phyloP scores from a whole-genome alignment of 495 filamentous ascomycete genomes.

The Bryoglossum gracile region DNA sequence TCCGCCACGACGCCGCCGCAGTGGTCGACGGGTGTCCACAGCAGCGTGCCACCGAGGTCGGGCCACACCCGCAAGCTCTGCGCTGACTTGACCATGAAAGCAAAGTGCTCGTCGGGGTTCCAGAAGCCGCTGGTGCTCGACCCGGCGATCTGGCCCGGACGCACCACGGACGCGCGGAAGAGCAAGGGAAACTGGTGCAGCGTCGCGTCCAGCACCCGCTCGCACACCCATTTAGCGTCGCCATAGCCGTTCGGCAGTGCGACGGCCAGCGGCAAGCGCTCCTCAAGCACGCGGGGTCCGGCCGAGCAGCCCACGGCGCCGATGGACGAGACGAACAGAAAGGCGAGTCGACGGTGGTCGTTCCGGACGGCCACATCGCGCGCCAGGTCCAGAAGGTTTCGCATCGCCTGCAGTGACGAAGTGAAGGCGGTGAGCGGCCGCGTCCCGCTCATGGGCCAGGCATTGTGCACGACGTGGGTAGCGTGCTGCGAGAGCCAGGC shows the following conservation, averaged over 20 bases:
- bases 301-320: constrained; percentile 36
- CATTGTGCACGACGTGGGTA: constrained; percentile 52
- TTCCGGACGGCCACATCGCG: constrained; percentile 24
- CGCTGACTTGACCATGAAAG: constrained; percentile 44
- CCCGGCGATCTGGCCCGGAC: constrained; percentile 45
- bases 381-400: constrained; percentile 41
- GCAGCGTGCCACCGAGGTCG: constrained; percentile 33
- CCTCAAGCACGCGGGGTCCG: constrained; percentile 29
- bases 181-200: constrained; percentile 34
- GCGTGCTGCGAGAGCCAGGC: constrained; percentile 31
- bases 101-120: constrained; percentile 44
- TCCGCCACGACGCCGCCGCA: constrained; percentile 35
- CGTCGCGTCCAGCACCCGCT: constrained; percentile 43
- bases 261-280: constrained; percentile 26
- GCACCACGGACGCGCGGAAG: constrained; percentile 38
- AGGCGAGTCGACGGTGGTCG: constrained; percentile 26
- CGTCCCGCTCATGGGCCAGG: constrained; percentile 49
- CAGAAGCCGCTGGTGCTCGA: constrained; percentile 43
- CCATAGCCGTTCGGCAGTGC: constrained; percentile 41
- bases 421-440: constrained; percentile 39
- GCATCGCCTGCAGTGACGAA: constrained; percentile 40
- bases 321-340: constrained; percentile 52
- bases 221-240: constrained; percentile 45
- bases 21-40: constrained; percentile 44
- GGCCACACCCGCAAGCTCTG: constrained; percentile 40